Conservation (phyloP, 352 stramenopile species). For the Phytophthora brassicae region DNA sequence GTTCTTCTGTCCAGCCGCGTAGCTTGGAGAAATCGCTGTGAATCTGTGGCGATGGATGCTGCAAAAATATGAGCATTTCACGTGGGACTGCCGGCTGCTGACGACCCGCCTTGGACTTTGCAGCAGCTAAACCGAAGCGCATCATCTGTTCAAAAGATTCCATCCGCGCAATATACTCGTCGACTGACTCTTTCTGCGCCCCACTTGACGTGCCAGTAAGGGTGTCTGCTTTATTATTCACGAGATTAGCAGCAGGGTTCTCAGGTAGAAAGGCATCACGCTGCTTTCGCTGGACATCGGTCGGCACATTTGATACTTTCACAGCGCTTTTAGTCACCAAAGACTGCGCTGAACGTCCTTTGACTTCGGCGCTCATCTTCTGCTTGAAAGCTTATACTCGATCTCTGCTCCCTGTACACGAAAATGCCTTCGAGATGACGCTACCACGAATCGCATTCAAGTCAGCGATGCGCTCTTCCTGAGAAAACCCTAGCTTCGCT, state of each 20-base stretch:
- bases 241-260: too few relatives aligned
- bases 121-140: not conserved
- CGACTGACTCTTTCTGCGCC: slow-evolving; percentile 13
- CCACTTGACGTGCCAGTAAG: too few relatives aligned
- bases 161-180: slow-evolving; percentile 26
- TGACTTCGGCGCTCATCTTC: not conserved
- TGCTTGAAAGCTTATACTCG: slow-evolving; percentile 16
- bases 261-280: not conserved
- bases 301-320: slow-evolving; percentile 1
- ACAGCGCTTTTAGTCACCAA: not conserved
- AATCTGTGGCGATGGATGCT: slow-evolving; percentile 13
- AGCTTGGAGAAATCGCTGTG: slow-evolving; percentile 24
- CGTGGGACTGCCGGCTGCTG: slow-evolving; percentile 5
- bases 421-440: not conserved
- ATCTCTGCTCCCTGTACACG: not conserved
- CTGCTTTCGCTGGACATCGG: slow-evolving; percentile 6
- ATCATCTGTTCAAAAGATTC: slow-evolving; percentile 11
- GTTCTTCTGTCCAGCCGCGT: slow-evolving; percentile 26
- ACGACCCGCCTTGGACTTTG: not conserved
- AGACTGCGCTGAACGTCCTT: not conserved
- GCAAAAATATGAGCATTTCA: slow-evolving; percentile 17
- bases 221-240: too few relatives aligned
- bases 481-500: slow-evolving; percentile 4
- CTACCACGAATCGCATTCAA: slow-evolving; percentile 5
- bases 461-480: slow-evolving; percentile 4